Evolutionary conservation across 164 flowering plant genomes (phyloP), one percentile per base, ranked within the genome.

Genomic region (Santalum album): DNA sequence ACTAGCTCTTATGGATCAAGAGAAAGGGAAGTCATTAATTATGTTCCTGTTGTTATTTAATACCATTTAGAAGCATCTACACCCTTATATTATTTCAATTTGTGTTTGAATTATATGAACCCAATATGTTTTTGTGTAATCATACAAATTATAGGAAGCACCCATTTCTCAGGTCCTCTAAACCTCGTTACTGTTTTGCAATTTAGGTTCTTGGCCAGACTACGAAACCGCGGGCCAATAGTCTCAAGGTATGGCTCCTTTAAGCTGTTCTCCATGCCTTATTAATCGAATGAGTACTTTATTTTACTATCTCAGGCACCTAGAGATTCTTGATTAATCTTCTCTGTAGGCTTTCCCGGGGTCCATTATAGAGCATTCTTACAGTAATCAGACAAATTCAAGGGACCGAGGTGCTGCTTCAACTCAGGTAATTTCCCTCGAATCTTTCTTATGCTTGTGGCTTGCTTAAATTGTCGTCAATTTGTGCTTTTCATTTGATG

Each of bases 291-390:
- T n/a, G 0, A 7, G 16, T 15, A 1, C 32, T n/a, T n/a, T 45
- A 19, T 26, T 32, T 22, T 25, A 12, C 18, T 18, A 20, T 1
- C n/a, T n/a, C 18, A 52, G 15, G 20, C 25, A 17, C 25, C 7
- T 6, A 10, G 18, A 15, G n/a, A 24, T n/a, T 6, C 2, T 11
- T 24, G 23, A 14, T 34, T 49, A n/a, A n/a, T n/a, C n/a, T 29
- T 6, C 20, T 51, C n/a, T 60, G 61, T 78, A 87, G 98, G 87
- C 89, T 42, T 79, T 86, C 66, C 74, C 84, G 18, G 88, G 95
- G 15, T 78, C 88, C 2, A 69, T 91, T 21, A 61, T 91, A 5
- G 98, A 87, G 70, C 98, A 55, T 49, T 10, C 79, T 24, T 64
- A 60, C 34, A 75, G 71, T 53, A 7, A 75, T 39, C 71, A 48